Percentiles rank a stretch among this genome's conserved stretches.
phyloP scores from a whole-genome alignment of 1,139 yeast genomes.

The Kurtzmaniella quercitrusa region DNA sequence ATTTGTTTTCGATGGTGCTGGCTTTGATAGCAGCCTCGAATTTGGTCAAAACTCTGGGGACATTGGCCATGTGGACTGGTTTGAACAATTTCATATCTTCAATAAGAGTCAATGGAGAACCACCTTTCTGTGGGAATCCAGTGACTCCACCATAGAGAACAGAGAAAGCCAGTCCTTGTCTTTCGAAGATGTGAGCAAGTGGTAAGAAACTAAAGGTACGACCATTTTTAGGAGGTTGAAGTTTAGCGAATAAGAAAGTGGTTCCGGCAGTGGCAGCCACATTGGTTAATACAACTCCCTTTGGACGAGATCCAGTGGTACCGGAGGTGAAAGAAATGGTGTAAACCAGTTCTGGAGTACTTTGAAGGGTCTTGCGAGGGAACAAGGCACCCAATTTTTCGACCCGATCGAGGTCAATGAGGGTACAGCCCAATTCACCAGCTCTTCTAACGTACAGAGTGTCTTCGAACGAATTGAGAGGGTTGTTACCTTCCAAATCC shows the following conservation, averaged over 20 bases:
- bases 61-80: conserved; percentile 53
- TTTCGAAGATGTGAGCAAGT: conserved; percentile 48
- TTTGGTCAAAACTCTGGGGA: conserved; percentile 64
- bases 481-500: conserved; percentile 9
- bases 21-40: conserved; percentile 50
- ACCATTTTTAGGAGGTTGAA: conserved; percentile 11
- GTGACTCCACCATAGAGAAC: conserved; percentile 32
- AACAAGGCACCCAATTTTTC: conserved; percentile 17
- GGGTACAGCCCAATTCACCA: conserved; percentile 6
- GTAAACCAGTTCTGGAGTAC: conserved; percentile 19
- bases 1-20: conserved; percentile 22
- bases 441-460: conserved; percentile 4
- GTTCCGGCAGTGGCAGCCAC: conserved; percentile 24
- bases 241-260: conserved; percentile 13
- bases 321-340: conserved; percentile 34
- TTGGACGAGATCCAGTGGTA: conserved; percentile 35
- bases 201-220: conserved; percentile 47
- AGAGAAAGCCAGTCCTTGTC: conserved; percentile 28
- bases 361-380: conserved; percentile 17
- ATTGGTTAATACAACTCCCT: conserved; percentile 35
- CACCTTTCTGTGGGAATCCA: conserved; percentile 43
- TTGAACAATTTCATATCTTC: conserved; percentile 54
- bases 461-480: conserved; percentile 7
- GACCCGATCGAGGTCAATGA: conserved; percentile 6
- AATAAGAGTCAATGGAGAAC: conserved; percentile 42